These are phyloP conservation scores for Pinus tabuliformis DNA, from an alignment of 75 land plant genomes.

Conservation along the genomic window DNA sequence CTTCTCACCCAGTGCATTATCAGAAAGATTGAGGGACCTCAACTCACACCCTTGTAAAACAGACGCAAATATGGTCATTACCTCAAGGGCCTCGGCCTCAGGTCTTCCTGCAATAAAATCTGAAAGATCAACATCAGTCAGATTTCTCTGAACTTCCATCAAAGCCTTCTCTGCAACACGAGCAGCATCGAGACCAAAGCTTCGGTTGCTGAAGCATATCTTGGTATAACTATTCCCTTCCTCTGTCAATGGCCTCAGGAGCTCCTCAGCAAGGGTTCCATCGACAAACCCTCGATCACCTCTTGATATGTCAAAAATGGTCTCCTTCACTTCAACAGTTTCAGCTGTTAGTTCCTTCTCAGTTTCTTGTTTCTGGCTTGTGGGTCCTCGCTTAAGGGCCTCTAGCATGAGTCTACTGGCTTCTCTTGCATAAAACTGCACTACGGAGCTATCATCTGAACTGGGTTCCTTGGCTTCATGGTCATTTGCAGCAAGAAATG, in stretches of 20 bases:
- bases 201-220: conserved; percentile 85
- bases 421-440: conserved; percentile 93
- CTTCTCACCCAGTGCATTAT: conserved; percentile 98
- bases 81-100: conserved; percentile 88
- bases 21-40: conserved; percentile 72
- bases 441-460: conserved; percentile 71
- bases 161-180: conserved; percentile 68
- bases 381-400: conserved; percentile 61
- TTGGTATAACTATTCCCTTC: conserved; percentile 49
- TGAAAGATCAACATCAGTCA: conserved; percentile 80
- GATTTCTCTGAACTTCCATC: conserved; percentile 45
- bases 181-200: conserved; percentile 92
- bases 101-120: conserved; percentile 95
- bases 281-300: conserved; percentile 72
- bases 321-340: conserved; percentile 7
- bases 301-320: conserved; percentile 76
- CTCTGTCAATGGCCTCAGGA: conserved; percentile 59
- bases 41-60: conserved; percentile 75
- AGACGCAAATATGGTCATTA: conserved; percentile 69
- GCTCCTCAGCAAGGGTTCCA: conserved; percentile 60
- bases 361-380: not conserved
- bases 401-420: conserved; percentile 85
- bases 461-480: conserved; percentile 53
- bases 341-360: too few species aligned
- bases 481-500: conserved; percentile 61